phyloP scores from a whole-genome alignment of 1,284 basidiomycete species.

The Cutaneotrichosporon spelunceum region DNA sequence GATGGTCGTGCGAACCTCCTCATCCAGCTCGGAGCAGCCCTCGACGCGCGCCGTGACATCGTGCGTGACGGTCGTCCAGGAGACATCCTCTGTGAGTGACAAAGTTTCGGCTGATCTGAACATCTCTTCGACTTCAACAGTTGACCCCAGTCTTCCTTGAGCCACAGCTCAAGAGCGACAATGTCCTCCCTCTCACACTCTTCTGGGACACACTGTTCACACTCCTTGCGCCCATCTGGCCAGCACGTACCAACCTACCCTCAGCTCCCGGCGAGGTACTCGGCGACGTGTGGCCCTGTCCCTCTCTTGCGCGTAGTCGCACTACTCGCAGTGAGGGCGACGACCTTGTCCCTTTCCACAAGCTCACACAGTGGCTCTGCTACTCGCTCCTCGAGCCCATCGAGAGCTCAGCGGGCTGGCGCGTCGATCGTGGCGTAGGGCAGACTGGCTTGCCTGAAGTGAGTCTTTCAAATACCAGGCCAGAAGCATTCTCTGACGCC shows the following conservation, averaged over 20 bases:
- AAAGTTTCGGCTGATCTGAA: not conserved
- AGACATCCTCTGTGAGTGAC: slow-evolving; percentile 66
- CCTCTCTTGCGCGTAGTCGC: slow-evolving; percentile 54
- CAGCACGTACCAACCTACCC: slow-evolving; percentile 61
- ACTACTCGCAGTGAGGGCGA: slow-evolving; percentile 56
- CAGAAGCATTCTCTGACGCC: not conserved
- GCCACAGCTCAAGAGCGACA: slow-evolving; percentile 13
- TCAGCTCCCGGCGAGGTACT: slow-evolving; percentile 62
- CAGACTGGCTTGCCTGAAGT: slow-evolving; percentile 50
- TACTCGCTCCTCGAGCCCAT: slow-evolving; percentile 84
- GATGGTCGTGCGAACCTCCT: slow-evolving; percentile 79
- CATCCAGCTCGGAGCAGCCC: slow-evolving; percentile 66
- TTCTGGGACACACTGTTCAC: slow-evolving; percentile 82
- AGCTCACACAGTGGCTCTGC: slow-evolving; percentile 87
- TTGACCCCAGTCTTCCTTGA: slow-evolving; percentile 30
- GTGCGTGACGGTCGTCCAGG: slow-evolving; percentile 72
- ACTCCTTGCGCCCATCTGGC: slow-evolving; percentile 85
- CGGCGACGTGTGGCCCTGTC: slow-evolving; percentile 87
- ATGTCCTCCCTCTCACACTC: slow-evolving; percentile 59
- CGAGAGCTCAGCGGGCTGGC: slow-evolving; percentile 71
- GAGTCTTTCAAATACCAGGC: slow-evolving; percentile 7
- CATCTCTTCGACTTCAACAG: not conserved
- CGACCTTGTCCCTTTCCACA: slow-evolving; percentile 87
- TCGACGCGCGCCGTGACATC: slow-evolving; percentile 62
- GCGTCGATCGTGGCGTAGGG: slow-evolving; percentile 60